phyloP scores from a whole-genome alignment of 2,329 filamentous ascomycete genomes.

The Sordariomycetes sp. region DNA sequence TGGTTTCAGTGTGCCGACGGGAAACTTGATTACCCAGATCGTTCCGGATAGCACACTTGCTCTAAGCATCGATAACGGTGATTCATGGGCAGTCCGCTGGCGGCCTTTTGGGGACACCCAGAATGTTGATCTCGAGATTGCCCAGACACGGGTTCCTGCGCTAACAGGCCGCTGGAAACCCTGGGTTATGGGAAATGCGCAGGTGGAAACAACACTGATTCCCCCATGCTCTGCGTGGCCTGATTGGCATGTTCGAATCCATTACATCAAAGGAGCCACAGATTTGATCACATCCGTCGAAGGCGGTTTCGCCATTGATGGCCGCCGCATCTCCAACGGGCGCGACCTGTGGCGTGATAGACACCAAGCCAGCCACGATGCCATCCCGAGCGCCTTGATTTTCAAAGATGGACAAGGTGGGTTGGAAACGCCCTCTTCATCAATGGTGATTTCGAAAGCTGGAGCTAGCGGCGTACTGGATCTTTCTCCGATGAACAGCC shows the following conservation, averaged over 20 bases:
- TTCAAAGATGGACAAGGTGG: neutral
- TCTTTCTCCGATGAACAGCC: neutral
- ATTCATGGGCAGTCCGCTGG: slow-evolving; percentile 7
- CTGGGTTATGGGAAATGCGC: slow-evolving; percentile 5
- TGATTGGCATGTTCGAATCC: slow-evolving; percentile 54
- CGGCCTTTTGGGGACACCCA: slow-evolving; percentile 5
- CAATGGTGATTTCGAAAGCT: slow-evolving; percentile 5
- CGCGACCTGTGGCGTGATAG: neutral
- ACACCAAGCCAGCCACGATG: neutral
- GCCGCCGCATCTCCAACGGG: neutral
- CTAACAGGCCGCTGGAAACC: too few relatives aligned
- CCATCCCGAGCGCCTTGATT: neutral
- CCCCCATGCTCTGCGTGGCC: slow-evolving; percentile 38
- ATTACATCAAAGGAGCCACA: slow-evolving; percentile 2
- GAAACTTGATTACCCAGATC: slow-evolving; percentile 21
- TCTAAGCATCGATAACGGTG: slow-evolving; percentile 8
- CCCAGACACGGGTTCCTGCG: slow-evolving; percentile 2
- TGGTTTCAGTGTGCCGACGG: slow-evolving; percentile 32
- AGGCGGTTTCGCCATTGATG: slow-evolving; percentile 9
- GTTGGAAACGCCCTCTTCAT: slow-evolving; percentile 3
- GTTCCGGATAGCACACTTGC: slow-evolving; percentile 22
- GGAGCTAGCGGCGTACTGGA: slow-evolving; percentile 8
- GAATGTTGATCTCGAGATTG: neutral
- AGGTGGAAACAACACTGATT: slow-evolving; percentile 8
- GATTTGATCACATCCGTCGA: slow-evolving; percentile 6